Evolutionary conservation across 306 rosid species (phyloP).

Genomic region (Prunus padus): DNA sequence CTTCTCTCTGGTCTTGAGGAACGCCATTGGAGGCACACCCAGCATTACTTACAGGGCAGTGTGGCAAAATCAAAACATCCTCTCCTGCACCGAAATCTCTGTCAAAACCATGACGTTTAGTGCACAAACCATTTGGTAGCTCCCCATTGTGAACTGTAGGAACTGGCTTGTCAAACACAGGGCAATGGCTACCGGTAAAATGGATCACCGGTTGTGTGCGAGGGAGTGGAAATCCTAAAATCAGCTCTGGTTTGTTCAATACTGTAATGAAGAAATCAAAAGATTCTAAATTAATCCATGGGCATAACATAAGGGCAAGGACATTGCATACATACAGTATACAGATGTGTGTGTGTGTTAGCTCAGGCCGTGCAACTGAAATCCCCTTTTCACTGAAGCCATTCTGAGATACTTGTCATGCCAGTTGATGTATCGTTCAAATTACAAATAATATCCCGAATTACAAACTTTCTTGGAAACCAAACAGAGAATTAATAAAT

Average conservation of each 20-base stretch:
- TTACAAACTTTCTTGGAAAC: not conserved
- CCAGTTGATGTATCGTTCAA: not conserved
- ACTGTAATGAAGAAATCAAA: constrained; percentile 36
- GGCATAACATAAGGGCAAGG: not conserved
- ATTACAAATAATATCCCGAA: not conserved
- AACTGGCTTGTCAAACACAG: constrained; percentile 37
- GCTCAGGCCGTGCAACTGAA: too few relatives aligned
- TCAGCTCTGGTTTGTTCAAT: constrained; percentile 41
- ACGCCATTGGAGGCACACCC: constrained; percentile 45
- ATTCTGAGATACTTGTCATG: not conserved
- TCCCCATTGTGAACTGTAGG: constrained; percentile 29
- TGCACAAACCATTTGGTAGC: constrained; percentile 31
- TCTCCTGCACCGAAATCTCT: constrained; percentile 29
- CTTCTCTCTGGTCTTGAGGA: constrained; percentile 34
- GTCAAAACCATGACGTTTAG: constrained; percentile 25
- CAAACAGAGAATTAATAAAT: not conserved
- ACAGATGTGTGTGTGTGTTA: not conserved
- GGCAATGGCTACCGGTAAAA: constrained; percentile 30
- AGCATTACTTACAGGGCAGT: constrained; percentile 40
- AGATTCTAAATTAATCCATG: not conserved
- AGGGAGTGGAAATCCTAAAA: constrained; percentile 45
- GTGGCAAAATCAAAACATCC: constrained; percentile 34
- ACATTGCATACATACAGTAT: not conserved
- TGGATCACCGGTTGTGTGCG: constrained; percentile 35
- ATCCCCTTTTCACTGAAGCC: too few relatives aligned